Evolutionary conservation across 768 basidiomycete species (phyloP).

Genomic region (Tylopilus subfusipes): DNA sequence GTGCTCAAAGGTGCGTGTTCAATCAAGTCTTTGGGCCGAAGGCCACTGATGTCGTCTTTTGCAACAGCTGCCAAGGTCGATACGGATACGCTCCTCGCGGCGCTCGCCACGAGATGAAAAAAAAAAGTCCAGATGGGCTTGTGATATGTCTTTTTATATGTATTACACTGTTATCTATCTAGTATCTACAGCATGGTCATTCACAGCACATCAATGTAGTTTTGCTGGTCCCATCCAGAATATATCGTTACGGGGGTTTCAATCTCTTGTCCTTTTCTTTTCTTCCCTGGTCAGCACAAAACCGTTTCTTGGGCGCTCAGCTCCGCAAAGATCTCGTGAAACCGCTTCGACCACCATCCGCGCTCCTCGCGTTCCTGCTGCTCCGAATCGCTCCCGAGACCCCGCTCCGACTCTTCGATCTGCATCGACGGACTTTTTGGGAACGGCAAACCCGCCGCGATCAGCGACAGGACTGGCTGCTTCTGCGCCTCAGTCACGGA

Average conservation of each 20-base stretch:
- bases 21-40: background rate
- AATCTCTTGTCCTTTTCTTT: background rate
- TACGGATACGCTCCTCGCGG: constrained; percentile 57
- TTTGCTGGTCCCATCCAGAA: no score
- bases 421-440: constrained; percentile 75
- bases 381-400: constrained; percentile 24
- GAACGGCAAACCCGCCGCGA: constrained; percentile 49
- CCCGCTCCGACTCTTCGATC: constrained; percentile 35
- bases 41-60: background rate
- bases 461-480: constrained; percentile 37
- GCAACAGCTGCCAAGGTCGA: constrained; percentile 59
- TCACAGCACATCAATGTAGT: background rate
- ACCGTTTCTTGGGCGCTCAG: constrained; percentile 34
- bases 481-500: constrained; percentile 30
- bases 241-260: no score
- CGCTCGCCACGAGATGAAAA: constrained; percentile 44
- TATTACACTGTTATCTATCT: background rate
- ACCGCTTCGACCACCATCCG: constrained; percentile 70
- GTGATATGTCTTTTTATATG: background rate
- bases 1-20: constrained; percentile 65
- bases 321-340: constrained; percentile 60
- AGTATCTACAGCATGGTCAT: constrained; percentile 3
- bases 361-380: constrained; percentile 63
- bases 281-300: background rate
- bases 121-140: background rate